These are phyloP conservation scores for Claviceps arundinis DNA, from an alignment of 2,329 filamentous ascomycete species.

Conservation along the genomic window DNA sequence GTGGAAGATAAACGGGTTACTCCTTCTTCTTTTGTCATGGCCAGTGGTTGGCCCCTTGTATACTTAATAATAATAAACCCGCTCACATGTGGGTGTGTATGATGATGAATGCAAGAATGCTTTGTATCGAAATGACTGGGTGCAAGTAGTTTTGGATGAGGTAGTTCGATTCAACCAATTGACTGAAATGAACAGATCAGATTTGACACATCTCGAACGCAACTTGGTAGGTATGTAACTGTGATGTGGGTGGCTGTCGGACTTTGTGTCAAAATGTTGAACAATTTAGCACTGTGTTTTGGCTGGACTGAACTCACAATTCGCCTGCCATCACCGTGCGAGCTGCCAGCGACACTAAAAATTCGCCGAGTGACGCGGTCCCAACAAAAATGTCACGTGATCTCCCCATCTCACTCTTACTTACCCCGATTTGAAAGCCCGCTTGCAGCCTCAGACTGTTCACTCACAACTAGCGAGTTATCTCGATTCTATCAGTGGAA, in stretches of 20 bases:
- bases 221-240: not conserved
- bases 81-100: not conserved
- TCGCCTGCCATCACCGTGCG: no score
- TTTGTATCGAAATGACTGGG: not conserved
- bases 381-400: not conserved
- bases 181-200: not conserved
- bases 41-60: not conserved
- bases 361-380: not conserved
- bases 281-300: no score
- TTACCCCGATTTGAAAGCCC: not conserved
- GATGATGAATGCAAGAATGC: slow-evolving; percentile 1
- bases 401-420: not conserved
- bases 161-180: not conserved
- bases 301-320: no score
- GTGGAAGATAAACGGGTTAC: slow-evolving; percentile 1
- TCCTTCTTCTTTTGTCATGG: not conserved
- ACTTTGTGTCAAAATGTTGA: no score
- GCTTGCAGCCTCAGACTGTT: not conserved
- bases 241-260: no score
- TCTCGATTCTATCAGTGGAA: not conserved
- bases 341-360: no score
- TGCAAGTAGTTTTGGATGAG: not conserved
- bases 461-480: not conserved
- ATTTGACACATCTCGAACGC: not conserved
- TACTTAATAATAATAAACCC: not conserved